phyloP scores from a whole-genome alignment of 164 flowering plant genomes.

The Macadamia tetraphylla region DNA sequence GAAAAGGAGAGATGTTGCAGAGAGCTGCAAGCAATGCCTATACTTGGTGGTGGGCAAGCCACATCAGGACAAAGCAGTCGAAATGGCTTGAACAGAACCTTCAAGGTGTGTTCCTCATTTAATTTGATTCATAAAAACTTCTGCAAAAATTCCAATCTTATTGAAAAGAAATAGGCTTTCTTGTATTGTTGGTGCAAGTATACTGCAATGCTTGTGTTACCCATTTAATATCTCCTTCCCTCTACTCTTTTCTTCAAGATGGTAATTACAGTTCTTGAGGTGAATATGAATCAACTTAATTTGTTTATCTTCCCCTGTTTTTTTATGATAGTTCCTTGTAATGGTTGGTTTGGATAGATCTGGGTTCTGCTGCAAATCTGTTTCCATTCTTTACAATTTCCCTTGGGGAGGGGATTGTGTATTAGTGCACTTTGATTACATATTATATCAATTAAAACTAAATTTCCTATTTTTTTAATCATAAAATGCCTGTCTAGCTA shows the following conservation, averaged over 20 bases:
- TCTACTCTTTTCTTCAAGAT: too few relatives aligned
- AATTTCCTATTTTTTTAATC: too few relatives aligned
- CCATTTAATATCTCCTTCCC: too few relatives aligned
- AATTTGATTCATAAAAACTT: neutral
- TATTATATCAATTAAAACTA: too few relatives aligned
- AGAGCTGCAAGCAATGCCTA: slow-evolving; percentile 84
- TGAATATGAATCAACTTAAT: too few relatives aligned
- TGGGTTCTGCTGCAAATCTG: neutral
- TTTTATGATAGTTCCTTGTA: neutral
- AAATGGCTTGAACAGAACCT: slow-evolving; percentile 83
- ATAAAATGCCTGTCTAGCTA: too few relatives aligned
- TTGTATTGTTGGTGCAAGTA: too few relatives aligned
- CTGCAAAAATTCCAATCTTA: neutral
- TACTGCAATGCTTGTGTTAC: too few relatives aligned
- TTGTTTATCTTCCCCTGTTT: too few relatives aligned
- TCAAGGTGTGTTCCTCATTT: slow-evolving; percentile 35
- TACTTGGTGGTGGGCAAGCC: slow-evolving; percentile 96
- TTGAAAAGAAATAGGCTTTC: neutral
- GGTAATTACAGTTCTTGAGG: too few relatives aligned
- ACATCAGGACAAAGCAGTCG: slow-evolving; percentile 75
- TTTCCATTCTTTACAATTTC: neutral
- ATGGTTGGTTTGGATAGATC: neutral
- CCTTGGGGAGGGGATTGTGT: too few relatives aligned
- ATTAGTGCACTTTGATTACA: too few relatives aligned
- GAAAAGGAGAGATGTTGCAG: slow-evolving; percentile 47